Conservation (phyloP, 257 asterid genomes). For the Sherardia arvensis region DNA sequence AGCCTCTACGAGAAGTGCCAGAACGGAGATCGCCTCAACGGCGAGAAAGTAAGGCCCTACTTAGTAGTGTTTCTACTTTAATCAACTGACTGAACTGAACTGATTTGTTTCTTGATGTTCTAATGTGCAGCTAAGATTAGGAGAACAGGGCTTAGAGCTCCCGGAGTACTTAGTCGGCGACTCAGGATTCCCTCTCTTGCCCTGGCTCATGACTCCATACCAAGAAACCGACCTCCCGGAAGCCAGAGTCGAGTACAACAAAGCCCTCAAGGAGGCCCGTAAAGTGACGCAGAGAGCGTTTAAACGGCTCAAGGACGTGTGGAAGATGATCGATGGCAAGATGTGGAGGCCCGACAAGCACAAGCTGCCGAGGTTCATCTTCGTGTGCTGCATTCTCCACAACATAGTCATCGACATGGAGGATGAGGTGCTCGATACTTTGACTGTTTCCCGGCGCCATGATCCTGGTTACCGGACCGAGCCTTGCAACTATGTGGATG, state of each 20-base stretch:
- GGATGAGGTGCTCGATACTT: constrained; percentile 34
- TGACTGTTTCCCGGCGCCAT: constrained; percentile 25
- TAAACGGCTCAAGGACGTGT: constrained; percentile 54
- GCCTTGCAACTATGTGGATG: constrained; percentile 42
- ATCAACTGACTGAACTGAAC: not conserved
- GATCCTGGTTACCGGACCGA: constrained; percentile 56
- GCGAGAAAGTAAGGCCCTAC: constrained; percentile 5
- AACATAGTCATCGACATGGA: constrained; percentile 77
- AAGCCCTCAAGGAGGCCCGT: constrained; percentile 36
- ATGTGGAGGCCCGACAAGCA: constrained; percentile 94
- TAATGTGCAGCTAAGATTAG: constrained; percentile 12
- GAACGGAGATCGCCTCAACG: constrained; percentile 46
- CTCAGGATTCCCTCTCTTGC: constrained; percentile 54
- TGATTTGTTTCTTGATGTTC: too few species aligned
- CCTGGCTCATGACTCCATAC: constrained; percentile 81
- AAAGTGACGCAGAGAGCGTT: constrained; percentile 49
- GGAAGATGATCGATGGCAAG: constrained; percentile 71
- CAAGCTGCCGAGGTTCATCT: constrained; percentile 71
- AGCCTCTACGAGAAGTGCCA: constrained; percentile 44
- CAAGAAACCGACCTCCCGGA: constrained; percentile 38
- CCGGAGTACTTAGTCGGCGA: constrained; percentile 62
- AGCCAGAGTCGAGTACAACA: constrained; percentile 40
- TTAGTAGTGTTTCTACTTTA: too few species aligned
- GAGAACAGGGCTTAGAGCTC: not conserved
- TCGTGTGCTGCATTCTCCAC: constrained; percentile 85